These are phyloP conservation scores for Aspergillus sclerotioniger DNA, from an alignment of 495 filamentous ascomycete genomes.

Conservation along the genomic window DNA sequence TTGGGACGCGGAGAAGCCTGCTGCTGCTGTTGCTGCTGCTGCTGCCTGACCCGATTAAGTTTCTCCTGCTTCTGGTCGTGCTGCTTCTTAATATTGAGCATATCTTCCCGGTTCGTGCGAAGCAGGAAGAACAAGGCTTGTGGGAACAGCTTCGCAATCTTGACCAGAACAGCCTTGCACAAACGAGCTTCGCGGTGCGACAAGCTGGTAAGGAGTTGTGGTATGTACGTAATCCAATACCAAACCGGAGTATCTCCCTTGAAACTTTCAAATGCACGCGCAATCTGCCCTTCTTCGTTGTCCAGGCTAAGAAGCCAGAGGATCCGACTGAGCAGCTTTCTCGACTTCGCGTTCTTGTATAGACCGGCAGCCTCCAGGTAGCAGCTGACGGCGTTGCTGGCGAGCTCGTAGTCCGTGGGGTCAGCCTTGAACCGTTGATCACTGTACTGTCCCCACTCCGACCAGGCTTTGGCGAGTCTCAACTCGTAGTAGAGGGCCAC, in stretches of 20 bases:
- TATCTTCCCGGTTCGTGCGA: conserved; percentile 91
- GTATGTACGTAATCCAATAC: conserved; percentile 99
- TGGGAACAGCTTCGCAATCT: conserved; percentile 92
- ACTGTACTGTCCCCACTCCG: conserved; percentile 98
- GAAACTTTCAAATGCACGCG: conserved; percentile 81
- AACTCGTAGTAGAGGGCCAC: conserved; percentile 94
- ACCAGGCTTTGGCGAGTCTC: conserved; percentile 94
- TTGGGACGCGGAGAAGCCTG: conserved; percentile 51
- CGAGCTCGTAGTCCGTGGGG: conserved; percentile 71
- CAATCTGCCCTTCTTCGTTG: conserved; percentile 76
- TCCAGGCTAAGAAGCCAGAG: conserved; percentile 96
- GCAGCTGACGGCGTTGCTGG: conserved; percentile 88
- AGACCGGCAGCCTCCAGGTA: conserved; percentile 94
- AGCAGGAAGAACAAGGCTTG: conserved; percentile 95
- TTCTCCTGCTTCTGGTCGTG: conserved; percentile 78
- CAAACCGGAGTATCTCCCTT: conserved; percentile 95
- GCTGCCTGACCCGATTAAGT: conserved; percentile 40
- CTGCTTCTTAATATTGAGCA: conserved; percentile 84
- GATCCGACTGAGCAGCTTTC: conserved; percentile 91
- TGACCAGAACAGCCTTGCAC: conserved; percentile 75
- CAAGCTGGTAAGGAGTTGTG: conserved; percentile 86
- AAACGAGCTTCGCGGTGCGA: conserved; percentile 87
- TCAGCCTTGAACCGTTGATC: conserved; percentile 92
- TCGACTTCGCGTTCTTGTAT: conserved; percentile 94
- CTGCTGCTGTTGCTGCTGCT: conserved; percentile 31